A percentile compares a stretch with the other conserved stretches of the same genome.
phyloP scores from a whole-genome alignment of 1,284 basidiomycete genomes.

The Ceratorhiza oryzae-sativae region DNA sequence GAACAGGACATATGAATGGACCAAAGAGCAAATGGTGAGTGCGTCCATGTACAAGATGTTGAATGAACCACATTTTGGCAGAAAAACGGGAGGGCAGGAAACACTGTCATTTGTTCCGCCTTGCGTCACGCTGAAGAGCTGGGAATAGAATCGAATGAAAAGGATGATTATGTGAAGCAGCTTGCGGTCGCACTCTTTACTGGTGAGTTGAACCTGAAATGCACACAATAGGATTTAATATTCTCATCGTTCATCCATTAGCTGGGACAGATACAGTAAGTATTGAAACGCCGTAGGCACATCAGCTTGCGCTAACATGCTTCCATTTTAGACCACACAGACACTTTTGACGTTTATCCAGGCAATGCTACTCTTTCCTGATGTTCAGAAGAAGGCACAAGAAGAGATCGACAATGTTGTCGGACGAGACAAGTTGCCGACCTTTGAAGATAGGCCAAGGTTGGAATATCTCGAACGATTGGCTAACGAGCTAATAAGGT shows the following conservation, averaged over 20 bases:
- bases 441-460: conserved; percentile 4
- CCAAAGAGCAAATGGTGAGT: conserved; percentile 3
- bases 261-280: conserved; percentile 2
- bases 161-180: conserved; percentile 4
- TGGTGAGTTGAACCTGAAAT: background rate
- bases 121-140: background rate
- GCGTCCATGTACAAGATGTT: background rate
- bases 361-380: conserved; percentile 40
- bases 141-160: background rate
- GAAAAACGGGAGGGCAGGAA: background rate
- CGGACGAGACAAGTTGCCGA: conserved; percentile 5
- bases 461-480: conserved; percentile 35
- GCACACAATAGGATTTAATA: too few relatives aligned
- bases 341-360: conserved; percentile 24
- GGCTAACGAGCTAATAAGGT: conserved; percentile 35
- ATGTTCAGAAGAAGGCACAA: conserved; percentile 15
- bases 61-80: background rate
- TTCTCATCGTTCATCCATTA: background rate
- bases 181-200: background rate
- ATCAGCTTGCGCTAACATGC: background rate
- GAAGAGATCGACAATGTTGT: conserved; percentile 32
- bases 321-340: background rate
- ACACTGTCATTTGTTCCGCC: background rate
- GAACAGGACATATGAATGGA: conserved; percentile 1
- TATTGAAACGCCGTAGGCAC: background rate